phyloP scores from a whole-genome alignment of 345 rosid species.

The Microcos paniculata region DNA sequence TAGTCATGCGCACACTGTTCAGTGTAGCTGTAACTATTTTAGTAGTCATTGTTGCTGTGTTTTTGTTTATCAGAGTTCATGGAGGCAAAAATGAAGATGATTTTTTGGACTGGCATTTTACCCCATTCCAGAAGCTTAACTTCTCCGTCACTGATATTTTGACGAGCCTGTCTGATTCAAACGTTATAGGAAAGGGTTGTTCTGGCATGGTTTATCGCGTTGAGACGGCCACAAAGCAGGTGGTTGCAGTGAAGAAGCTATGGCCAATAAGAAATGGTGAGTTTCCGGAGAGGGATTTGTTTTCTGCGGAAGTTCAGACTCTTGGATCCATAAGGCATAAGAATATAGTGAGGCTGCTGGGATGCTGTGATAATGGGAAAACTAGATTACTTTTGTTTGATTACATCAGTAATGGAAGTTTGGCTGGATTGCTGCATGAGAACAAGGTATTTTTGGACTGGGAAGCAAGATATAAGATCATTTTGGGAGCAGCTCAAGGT shows the following conservation, averaged over 20 bases:
- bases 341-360: slow-evolving; percentile 70
- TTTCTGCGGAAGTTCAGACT: slow-evolving; percentile 66
- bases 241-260: slow-evolving; percentile 70
- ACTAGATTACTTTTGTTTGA: slow-evolving; percentile 65
- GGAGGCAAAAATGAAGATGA: slow-evolving; percentile 38
- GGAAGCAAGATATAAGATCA: slow-evolving; percentile 67
- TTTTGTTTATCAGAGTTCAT: slow-evolving; percentile 34
- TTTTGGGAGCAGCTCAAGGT: slow-evolving; percentile 69
- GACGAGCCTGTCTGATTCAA: slow-evolving; percentile 48
- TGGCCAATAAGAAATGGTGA: slow-evolving; percentile 58
- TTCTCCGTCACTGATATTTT: slow-evolving; percentile 52
- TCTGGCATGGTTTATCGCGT: slow-evolving; percentile 73
- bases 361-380: slow-evolving; percentile 59
- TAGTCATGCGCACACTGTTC: slow-evolving; percentile 42
- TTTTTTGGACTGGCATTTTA: slow-evolving; percentile 51
- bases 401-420: slow-evolving; percentile 64
- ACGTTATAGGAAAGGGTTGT: slow-evolving; percentile 60
- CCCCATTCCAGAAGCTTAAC: slow-evolving; percentile 67
- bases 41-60: slow-evolving; percentile 34
- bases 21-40: slow-evolving; percentile 34
- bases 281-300: slow-evolving; percentile 50
- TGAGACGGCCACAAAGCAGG: slow-evolving; percentile 48
- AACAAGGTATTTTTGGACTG: slow-evolving; percentile 48
- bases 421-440: slow-evolving; percentile 62
- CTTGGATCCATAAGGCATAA: slow-evolving; percentile 71